Base-by-base conservation (phyloP, 2,329 filamentous ascomycete species). In the Pestalotiopsis sp. region DNA sequence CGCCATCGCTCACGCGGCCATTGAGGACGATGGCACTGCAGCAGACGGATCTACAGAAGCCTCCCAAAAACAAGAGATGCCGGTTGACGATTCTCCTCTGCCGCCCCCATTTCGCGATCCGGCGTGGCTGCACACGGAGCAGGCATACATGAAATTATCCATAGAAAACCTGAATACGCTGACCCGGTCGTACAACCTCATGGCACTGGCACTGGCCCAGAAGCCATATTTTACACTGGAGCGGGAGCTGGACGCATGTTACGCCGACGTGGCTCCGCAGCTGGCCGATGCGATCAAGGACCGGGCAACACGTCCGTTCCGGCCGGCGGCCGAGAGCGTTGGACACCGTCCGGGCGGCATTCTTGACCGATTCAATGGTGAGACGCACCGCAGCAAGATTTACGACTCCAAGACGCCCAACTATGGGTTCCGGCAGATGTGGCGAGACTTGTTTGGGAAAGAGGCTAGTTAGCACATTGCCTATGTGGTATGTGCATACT, bases 391-490 rank as follows among this genome's bases (percentile, higher is more conserved):
- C 17, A 87, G 85, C 11, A 86, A 85, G 64, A 87, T 97, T 7
- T 88, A 93, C 74, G 94, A 98, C 74, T 92, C 92, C 68, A 86
- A 87, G 69, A 86, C 86, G 67, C 89, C 91, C 66, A 88, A 92
- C 66, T 98, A 98, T 80, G 95, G 96, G 6, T 89, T 98, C 70
- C 92, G 87, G 76, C 89, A 98, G 78, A 92, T 97, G 81, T 98
- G 94, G 94, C 88, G 88, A 73, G 95, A 98, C 79, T 76, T 97
- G 11, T 97, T 75, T 66, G 72, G 48, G 9, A 35, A 55, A 9
- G 26, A 66, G 11, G 26, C 57, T 56, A 64, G 24, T 14, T 65
- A 52, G 17, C 7, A 52, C 20, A n/a, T 52, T 9, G 17, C 17
- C 20, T 20, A 10, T 52, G 44, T n/a, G 17, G 44, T 9, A n/a